phyloP scores from a whole-genome alignment of 495 filamentous ascomycete species.

The Lophium mytilinum region DNA sequence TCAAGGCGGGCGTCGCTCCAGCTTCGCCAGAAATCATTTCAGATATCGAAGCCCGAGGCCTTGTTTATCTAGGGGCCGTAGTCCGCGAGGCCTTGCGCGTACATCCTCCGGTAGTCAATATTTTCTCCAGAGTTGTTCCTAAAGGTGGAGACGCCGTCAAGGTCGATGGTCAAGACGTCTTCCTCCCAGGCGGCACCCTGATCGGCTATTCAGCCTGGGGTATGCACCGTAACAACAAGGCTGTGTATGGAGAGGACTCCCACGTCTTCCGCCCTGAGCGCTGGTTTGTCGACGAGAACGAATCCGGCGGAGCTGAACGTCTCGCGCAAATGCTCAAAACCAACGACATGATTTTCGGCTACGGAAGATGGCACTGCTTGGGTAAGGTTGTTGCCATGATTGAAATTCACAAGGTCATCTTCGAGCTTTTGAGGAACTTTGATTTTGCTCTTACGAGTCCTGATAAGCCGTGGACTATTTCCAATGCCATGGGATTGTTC shows the following conservation, averaged over 20 bases:
- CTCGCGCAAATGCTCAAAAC: constrained; percentile 15
- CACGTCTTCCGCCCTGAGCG: constrained; percentile 23
- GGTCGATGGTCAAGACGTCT: constrained; percentile 27
- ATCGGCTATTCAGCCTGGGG: constrained; percentile 30
- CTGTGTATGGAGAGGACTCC: constrained; percentile 29
- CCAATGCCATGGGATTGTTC: constrained; percentile 13
- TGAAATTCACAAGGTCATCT: constrained; percentile 20
- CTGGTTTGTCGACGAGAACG: constrained; percentile 17
- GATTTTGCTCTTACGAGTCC: constrained; percentile 47
- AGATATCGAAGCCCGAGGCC: constrained; percentile 8
- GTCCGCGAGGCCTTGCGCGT: constrained; percentile 21
- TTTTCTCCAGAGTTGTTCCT: constrained; percentile 18
- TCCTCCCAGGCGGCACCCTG: constrained; percentile 19
- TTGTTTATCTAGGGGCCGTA: constrained; percentile 19
- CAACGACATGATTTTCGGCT: constrained; percentile 21
- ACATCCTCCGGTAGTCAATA: constrained; percentile 17
- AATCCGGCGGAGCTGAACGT: constrained; percentile 12
- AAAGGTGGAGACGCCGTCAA: constrained; percentile 29
- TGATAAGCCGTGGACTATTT: constrained; percentile 35
- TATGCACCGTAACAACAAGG: constrained; percentile 22
- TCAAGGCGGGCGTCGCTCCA: constrained; percentile 10
- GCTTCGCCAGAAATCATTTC: constrained; percentile 9
- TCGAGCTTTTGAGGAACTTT: constrained; percentile 43
- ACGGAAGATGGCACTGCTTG: constrained; percentile 19
- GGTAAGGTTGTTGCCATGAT: constrained; percentile 18